A percentile compares a stretch with the other conserved stretches of the same genome.
Evolutionary conservation across 129 eudicot species (phyloP).

Genomic region (Logfia minima): DNA sequence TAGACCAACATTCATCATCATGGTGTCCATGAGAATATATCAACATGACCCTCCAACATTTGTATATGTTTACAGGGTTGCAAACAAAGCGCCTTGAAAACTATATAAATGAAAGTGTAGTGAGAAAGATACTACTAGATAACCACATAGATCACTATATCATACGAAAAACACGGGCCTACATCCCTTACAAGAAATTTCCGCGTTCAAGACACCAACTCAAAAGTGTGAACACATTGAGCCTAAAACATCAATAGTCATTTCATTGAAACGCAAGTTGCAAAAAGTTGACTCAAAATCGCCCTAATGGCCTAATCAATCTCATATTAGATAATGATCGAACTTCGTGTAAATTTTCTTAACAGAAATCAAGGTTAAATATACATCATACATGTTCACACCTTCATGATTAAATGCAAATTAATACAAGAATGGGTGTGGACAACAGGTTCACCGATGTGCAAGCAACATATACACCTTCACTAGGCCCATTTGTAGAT

Average conservation of each 20-base stretch:
- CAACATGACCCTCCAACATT: not conserved
- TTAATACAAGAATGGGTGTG: slow-evolving; percentile 40
- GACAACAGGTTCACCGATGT: slow-evolving; percentile 39
- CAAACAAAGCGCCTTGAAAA: not conserved
- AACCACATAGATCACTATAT: not conserved
- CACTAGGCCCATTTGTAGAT: slow-evolving; percentile 64
- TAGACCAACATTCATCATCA: not conserved
- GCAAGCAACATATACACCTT: slow-evolving; percentile 49
- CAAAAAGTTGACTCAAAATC: slow-evolving; percentile 24
- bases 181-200: not conserved
- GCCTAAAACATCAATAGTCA: slow-evolving; percentile 19
- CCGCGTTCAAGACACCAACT: not conserved
- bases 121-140: slow-evolving; percentile 17
- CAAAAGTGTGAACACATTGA: not conserved
- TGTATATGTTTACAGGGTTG: not conserved
- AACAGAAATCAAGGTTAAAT: slow-evolving; percentile 36
- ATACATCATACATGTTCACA: slow-evolving; percentile 32
- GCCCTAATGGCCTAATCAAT: slow-evolving; percentile 10
- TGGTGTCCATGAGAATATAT: not conserved
- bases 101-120: not conserved
- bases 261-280: slow-evolving; percentile 23
- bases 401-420: not conserved
- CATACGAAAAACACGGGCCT: not conserved
- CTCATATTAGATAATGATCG: slow-evolving; percentile 27
- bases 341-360: slow-evolving; percentile 24